These are phyloP conservation scores for Metschnikowia cerradonensis DNA, from an alignment of 805 yeast species.

Conservation along the genomic window DNA sequence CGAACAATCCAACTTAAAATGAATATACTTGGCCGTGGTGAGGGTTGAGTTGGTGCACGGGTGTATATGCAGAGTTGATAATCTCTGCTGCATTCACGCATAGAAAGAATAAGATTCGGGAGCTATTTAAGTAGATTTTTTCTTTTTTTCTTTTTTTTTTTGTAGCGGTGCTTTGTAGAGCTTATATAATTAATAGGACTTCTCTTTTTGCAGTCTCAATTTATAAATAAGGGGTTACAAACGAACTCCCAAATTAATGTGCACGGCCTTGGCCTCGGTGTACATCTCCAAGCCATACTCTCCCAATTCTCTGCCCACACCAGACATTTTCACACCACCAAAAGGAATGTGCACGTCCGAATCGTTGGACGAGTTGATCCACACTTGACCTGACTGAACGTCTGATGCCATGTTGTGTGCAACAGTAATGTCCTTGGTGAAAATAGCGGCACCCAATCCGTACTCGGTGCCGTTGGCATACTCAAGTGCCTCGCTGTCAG, in stretches of 20 bases:
- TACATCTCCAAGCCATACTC: slow-evolving; percentile 66
- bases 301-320: slow-evolving; percentile 80
- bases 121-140: too few species aligned
- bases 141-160: too few species aligned
- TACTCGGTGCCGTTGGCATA: slow-evolving; percentile 70
- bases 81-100: background rate
- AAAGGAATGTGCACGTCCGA: slow-evolving; percentile 66
- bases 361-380: slow-evolving; percentile 67
- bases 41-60: slow-evolving; percentile 1
- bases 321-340: slow-evolving; percentile 78
- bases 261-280: slow-evolving; percentile 73
- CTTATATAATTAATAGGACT: too few species aligned
- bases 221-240: slow-evolving; percentile 20
- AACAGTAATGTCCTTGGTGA: slow-evolving; percentile 60
- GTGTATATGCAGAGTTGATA: background rate
- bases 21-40: background rate
- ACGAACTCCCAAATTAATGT: slow-evolving; percentile 55
- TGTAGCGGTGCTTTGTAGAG: too few species aligned
- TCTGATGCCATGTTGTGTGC: slow-evolving; percentile 63
- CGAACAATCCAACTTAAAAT: background rate
- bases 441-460: slow-evolving; percentile 81
- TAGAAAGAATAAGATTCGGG: background rate
- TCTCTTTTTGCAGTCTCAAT: too few species aligned
- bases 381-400: slow-evolving; percentile 63
- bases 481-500: slow-evolving; percentile 63